These are phyloP conservation scores for Phascolomyces articulosus DNA, from an alignment of 371 early-diverging fungal genomes.

Conservation along the genomic window DNA sequence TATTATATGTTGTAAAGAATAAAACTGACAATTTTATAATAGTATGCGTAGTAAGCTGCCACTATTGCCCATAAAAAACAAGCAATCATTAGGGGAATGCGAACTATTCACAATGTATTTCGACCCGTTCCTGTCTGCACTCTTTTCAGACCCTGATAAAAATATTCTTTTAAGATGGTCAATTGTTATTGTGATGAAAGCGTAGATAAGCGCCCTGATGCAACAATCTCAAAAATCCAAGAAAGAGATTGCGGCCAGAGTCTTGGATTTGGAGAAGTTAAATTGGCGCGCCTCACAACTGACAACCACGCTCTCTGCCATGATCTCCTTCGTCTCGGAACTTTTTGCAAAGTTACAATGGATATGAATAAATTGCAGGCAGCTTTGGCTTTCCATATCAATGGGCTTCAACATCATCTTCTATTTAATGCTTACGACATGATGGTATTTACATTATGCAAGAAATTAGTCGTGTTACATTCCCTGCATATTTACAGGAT, in stretches of 20 bases:
- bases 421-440: constrained; percentile 12
- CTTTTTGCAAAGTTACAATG: constrained; percentile 14
- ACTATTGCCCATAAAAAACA: not conserved
- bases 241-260: constrained; percentile 17
- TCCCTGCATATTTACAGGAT: constrained; percentile 17
- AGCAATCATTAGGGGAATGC: not conserved
- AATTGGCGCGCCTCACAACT: constrained; percentile 13
- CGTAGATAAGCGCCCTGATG: constrained; percentile 13
- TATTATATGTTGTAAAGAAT: too few species aligned
- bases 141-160: constrained; percentile 25
- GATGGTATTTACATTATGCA: constrained; percentile 29
- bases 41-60: not conserved
- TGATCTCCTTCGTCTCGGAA: constrained; percentile 18
- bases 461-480: constrained; percentile 25
- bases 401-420: constrained; percentile 2
- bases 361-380: constrained; percentile 9
- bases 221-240: constrained; percentile 9
- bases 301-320: constrained; percentile 17
- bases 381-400: constrained; percentile 15
- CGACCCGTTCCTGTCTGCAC: constrained; percentile 24
- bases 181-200: not conserved
- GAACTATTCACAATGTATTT: constrained; percentile 14
- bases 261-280: constrained; percentile 17
- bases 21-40: not conserved
- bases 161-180: constrained; percentile 17